These are phyloP conservation scores for Cutaneotrichosporon cyanovorans DNA, from an alignment of 1,284 basidiomycete species.

Conservation along the genomic window DNA sequence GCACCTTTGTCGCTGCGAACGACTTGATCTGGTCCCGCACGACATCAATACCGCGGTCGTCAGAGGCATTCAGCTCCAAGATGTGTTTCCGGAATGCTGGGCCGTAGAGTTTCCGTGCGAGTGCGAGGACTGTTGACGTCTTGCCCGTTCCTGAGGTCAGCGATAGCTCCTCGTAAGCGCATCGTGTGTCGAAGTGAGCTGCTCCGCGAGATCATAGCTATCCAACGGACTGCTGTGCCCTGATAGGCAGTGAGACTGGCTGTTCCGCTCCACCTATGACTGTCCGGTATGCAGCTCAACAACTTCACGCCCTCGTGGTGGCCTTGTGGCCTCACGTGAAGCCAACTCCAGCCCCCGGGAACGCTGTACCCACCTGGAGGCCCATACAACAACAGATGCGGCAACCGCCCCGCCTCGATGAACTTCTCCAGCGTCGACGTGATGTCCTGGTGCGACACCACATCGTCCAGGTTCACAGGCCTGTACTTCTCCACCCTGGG, in stretches of 20 bases:
- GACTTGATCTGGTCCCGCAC: constrained; percentile 98
- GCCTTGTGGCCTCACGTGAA: no score
- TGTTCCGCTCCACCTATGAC: no score
- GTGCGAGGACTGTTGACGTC: constrained; percentile 90
- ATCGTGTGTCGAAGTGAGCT: no score
- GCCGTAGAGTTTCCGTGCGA: constrained; percentile 93
- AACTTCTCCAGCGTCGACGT: constrained; percentile 91
- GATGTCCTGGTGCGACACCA: constrained; percentile 91
- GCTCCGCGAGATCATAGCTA: no score
- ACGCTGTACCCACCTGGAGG: constrained; percentile 72
- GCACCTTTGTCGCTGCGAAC: constrained; percentile 92
- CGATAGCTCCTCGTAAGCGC: background rate
- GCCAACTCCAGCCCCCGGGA: no score
- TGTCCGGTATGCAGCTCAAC: no score
- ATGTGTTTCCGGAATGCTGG: constrained; percentile 55
- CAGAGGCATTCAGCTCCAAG: constrained; percentile 95
- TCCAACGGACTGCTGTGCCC: no score
- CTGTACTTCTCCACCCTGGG: constrained; percentile 92
- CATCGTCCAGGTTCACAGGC: constrained; percentile 77
- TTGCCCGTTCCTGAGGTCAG: constrained; percentile 78
- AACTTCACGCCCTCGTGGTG: no score
- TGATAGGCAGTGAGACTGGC: no score
- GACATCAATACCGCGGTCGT: constrained; percentile 93
- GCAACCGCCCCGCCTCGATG: constrained; percentile 87
- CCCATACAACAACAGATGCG: constrained; percentile 94